Evolutionary conservation across 2,329 filamentous ascomycete genomes (phyloP).

Genomic region (Aureobasidium pullulans): DNA sequence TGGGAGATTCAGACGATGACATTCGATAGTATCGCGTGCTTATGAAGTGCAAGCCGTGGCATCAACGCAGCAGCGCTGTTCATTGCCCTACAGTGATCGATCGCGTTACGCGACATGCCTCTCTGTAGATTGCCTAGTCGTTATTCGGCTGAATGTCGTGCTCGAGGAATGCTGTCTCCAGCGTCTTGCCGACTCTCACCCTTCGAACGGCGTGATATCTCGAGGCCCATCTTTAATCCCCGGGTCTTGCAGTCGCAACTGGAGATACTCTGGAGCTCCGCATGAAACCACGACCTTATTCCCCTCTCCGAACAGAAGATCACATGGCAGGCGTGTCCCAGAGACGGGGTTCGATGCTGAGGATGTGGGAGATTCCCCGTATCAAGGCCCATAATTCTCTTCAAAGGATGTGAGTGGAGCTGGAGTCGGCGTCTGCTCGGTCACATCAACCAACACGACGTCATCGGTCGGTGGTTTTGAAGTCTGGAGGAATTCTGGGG

Average conservation of each 20-base stretch:
- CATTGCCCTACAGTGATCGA: neutral
- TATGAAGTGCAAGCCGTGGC: neutral
- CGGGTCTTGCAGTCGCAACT: neutral
- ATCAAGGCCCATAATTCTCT: slow-evolving; percentile 6
- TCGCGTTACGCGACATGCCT: neutral
- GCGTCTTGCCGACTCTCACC: too few relatives aligned
- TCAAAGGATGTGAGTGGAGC: slow-evolving; percentile 7
- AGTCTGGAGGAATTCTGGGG: neutral
- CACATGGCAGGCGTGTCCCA: neutral
- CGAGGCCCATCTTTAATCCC: neutral
- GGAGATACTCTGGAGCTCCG: slow-evolving; percentile 4
- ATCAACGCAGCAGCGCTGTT: neutral
- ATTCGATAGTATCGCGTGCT: neutral
- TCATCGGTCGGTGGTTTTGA: neutral
- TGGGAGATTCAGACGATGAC: neutral
- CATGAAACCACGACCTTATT: neutral
- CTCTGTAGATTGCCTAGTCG: neutral
- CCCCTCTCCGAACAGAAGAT: neutral
- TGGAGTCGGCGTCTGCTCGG: slow-evolving; percentile 7
- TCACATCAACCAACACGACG: neutral
- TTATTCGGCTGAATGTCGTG: neutral
- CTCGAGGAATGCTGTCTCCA: neutral
- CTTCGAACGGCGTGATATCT: neutral
- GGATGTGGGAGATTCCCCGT: neutral
- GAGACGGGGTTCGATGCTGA: neutral